A percentile compares a stretch with the other conserved stretches of the same genome.
These are phyloP conservation scores for Rhizopogon hawkerae DNA, from an alignment of 1,284 basidiomycete species.

Conservation along the genomic window DNA sequence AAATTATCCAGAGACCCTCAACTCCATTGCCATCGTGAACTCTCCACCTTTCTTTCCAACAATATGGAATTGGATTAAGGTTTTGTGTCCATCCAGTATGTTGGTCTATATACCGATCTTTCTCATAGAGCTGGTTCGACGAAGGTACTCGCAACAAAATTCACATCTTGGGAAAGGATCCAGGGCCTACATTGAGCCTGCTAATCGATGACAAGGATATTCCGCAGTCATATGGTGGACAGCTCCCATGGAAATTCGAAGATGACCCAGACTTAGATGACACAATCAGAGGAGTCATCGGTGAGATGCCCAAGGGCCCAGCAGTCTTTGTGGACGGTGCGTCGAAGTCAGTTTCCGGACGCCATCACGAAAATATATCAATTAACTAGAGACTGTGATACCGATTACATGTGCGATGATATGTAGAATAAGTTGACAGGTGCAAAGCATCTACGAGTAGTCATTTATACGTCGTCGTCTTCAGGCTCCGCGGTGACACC, in stretches of 20 bases:
- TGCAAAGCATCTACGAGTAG: neutral
- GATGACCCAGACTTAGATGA: constrained; percentile 55
- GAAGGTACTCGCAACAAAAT: constrained; percentile 67
- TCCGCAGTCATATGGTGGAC: constrained; percentile 60
- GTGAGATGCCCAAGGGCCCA: constrained; percentile 46
- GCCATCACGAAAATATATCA: neutral
- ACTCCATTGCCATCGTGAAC: constrained; percentile 60
- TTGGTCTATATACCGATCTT: neutral
- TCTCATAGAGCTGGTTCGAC: constrained; percentile 61
- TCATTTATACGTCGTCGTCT: constrained; percentile 31
- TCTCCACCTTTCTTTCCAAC: constrained; percentile 71
- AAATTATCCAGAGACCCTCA: constrained; percentile 71
- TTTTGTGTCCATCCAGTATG: constrained; percentile 18
- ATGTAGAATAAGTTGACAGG: constrained; percentile 9
- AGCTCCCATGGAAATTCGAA: constrained; percentile 57
- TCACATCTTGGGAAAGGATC: constrained; percentile 53
- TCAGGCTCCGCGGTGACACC: constrained; percentile 66
- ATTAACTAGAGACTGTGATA: constrained; percentile 14
- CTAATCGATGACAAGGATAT: constrained; percentile 50
- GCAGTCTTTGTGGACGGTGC: constrained; percentile 39
- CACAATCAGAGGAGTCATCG: constrained; percentile 32
- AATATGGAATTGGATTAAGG: constrained; percentile 74
- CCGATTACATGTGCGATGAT: constrained; percentile 25
- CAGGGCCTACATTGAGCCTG: constrained; percentile 39
- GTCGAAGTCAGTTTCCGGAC: neutral